These are phyloP conservation scores for Pythium apleroticum DNA, from an alignment of 352 stramenopile genomes.

Conservation along the genomic window DNA sequence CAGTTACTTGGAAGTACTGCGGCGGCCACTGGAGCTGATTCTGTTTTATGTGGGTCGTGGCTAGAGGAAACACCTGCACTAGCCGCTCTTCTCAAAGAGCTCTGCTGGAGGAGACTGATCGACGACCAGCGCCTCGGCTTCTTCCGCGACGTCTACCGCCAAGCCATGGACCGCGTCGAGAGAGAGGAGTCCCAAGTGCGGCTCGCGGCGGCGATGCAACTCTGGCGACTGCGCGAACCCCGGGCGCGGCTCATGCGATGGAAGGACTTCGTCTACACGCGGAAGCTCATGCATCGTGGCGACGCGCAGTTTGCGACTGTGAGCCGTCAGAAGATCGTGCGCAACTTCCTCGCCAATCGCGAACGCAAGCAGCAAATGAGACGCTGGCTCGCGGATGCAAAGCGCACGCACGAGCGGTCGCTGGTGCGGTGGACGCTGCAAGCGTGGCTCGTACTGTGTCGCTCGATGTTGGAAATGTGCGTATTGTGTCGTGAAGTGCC, in stretches of 20 bases:
- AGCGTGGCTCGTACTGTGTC: constrained; percentile 41
- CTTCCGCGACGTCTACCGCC: constrained; percentile 47
- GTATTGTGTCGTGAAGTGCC: constrained; percentile 1
- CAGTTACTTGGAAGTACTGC: too few species aligned
- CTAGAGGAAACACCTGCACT: constrained; percentile 28
- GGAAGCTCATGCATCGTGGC: constrained; percentile 32
- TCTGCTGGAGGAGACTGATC: constrained; percentile 54
- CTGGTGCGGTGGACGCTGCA: constrained; percentile 36
- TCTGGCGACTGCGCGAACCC: constrained; percentile 54
- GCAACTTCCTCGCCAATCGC: constrained; percentile 26
- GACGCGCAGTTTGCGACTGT: constrained; percentile 32
- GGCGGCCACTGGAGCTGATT: too few species aligned
- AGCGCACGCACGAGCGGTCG: constrained; percentile 20
- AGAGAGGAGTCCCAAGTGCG: constrained; percentile 36
- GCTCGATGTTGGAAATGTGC: constrained; percentile 50
- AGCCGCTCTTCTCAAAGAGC: constrained; percentile 29
- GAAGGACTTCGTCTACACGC: constrained; percentile 42
- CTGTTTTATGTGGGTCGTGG: neutral
- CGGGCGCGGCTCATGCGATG: constrained; percentile 42
- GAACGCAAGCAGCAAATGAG: constrained; percentile 31
- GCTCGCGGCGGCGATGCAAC: constrained; percentile 34
- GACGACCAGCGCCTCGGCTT: constrained; percentile 59
- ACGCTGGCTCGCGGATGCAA: constrained; percentile 20
- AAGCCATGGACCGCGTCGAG: constrained; percentile 39
- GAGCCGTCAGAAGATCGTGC: constrained; percentile 30